Evolutionary conservation across 257 asterid species (phyloP).

Genomic region (Solanum medicagineum): DNA sequence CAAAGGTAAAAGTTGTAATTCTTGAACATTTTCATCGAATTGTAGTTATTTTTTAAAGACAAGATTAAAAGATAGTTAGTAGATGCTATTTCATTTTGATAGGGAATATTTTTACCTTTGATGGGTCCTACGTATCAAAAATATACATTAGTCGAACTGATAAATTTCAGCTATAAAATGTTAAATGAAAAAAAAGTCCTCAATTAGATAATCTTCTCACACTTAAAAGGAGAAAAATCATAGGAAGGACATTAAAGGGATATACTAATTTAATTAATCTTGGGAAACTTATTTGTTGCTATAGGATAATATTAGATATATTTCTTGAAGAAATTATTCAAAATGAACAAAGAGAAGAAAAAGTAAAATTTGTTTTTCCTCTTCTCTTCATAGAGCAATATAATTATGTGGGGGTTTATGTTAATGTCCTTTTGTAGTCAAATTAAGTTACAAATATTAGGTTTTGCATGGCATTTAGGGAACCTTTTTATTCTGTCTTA

Average conservation of each 20-base stretch:
- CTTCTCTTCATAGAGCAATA: not conserved
- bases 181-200: not conserved
- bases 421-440: conserved; percentile 12
- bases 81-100: not conserved
- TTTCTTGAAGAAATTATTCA: not conserved
- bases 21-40: too few relatives aligned
- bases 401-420: conserved; percentile 1
- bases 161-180: not conserved
- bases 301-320: not conserved
- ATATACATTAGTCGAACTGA: not conserved
- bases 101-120: not conserved
- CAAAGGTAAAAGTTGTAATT: not conserved
- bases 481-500: conserved; percentile 7
- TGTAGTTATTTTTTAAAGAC: not conserved
- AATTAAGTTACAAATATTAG: conserved; percentile 25
- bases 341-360: not conserved
- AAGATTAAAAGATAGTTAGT: too few relatives aligned
- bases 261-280: not conserved
- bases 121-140: not conserved
- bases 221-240: not conserved
- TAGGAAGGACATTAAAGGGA: not conserved
- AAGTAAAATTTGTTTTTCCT: not conserved
- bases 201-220: not conserved
- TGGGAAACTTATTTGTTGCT: not conserved
- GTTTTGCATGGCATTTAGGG: conserved; percentile 25